phyloP scores from a whole-genome alignment of 164 flowering plant species.

The Tinospora cordifolia region DNA sequence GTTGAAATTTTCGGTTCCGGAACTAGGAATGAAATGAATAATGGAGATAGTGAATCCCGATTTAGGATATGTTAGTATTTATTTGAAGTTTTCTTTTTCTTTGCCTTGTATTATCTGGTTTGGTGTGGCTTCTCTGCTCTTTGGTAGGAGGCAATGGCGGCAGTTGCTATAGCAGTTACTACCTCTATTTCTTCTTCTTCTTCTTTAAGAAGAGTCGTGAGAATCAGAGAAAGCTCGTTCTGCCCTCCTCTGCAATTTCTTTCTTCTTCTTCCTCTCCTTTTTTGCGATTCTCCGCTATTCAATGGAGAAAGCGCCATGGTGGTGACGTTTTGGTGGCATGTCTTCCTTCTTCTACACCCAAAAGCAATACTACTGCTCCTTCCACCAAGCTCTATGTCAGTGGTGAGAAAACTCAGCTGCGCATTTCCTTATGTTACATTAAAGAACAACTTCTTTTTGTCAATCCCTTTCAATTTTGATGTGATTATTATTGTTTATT shows the following conservation, averaged over 20 bases:
- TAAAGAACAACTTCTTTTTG: background rate
- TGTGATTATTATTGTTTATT: background rate
- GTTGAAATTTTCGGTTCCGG: too few relatives aligned
- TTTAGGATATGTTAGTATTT: background rate
- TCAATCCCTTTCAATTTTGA: background rate
- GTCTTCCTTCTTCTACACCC: constrained; percentile 25
- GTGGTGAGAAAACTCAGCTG: constrained; percentile 34
- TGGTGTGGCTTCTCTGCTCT: background rate
- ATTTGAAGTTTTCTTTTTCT: too few relatives aligned
- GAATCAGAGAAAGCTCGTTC: constrained; percentile 1
- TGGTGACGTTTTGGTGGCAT: constrained; percentile 14
- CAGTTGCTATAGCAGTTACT: constrained; percentile 8
- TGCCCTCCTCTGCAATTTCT: constrained; percentile 5
- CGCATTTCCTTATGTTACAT: background rate
- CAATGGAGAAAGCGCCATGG: constrained; percentile 5
- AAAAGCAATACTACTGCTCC: background rate
- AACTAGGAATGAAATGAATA: background rate
- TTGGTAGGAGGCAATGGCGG: constrained; percentile 11
- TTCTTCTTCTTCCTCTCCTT: constrained; percentile 1
- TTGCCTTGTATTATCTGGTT: background rate
- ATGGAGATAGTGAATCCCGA: background rate
- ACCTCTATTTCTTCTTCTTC: constrained; percentile 8
- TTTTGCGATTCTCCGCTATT: constrained; percentile 1
- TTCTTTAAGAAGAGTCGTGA: background rate
- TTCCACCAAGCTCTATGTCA: constrained; percentile 45